Evolutionary conservation across 2,329 filamentous ascomycete species (phyloP).

Genomic region (Cryoendolithus antarcticus): DNA sequence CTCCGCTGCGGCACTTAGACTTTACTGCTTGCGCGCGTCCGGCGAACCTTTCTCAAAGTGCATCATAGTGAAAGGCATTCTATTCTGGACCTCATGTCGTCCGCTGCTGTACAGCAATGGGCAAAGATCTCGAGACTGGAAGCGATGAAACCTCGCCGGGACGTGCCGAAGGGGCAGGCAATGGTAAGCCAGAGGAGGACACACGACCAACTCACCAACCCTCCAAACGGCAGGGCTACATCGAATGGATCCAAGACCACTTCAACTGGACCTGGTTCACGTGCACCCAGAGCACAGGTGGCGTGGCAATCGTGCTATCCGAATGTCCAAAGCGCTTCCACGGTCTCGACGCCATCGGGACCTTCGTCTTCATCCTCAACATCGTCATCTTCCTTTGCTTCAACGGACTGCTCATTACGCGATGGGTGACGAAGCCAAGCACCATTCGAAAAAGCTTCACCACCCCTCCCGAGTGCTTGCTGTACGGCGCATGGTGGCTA

Average conservation of each 20-base stretch:
- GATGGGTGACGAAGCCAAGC: slow-evolving; percentile 34
- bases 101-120: too few species aligned
- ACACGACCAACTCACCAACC: too few species aligned
- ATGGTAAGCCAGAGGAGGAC: too few species aligned
- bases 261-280: slow-evolving; percentile 23
- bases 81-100: too few species aligned
- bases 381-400: slow-evolving; percentile 31
- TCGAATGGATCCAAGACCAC: slow-evolving; percentile 3
- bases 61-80: too few species aligned
- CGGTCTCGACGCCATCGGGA: slow-evolving; percentile 40
- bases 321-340: slow-evolving; percentile 33
- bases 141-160: too few species aligned
- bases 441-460: slow-evolving; percentile 34
- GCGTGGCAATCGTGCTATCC: slow-evolving; percentile 33
- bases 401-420: slow-evolving; percentile 24
- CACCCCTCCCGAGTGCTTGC: slow-evolving; percentile 39
- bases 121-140: too few species aligned
- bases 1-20: too few species aligned
- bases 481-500: slow-evolving; percentile 32
- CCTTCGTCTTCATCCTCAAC: slow-evolving; percentile 39
- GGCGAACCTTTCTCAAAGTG: too few species aligned
- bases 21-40: too few species aligned
- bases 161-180: too few species aligned
- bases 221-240: too few species aligned
- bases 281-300: slow-evolving; percentile 36